A percentile compares a stretch with the other conserved stretches of the same genome.
Evolutionary conservation across 495 filamentous ascomycete genomes (phyloP).

Genomic region (Tuber calosporum): DNA sequence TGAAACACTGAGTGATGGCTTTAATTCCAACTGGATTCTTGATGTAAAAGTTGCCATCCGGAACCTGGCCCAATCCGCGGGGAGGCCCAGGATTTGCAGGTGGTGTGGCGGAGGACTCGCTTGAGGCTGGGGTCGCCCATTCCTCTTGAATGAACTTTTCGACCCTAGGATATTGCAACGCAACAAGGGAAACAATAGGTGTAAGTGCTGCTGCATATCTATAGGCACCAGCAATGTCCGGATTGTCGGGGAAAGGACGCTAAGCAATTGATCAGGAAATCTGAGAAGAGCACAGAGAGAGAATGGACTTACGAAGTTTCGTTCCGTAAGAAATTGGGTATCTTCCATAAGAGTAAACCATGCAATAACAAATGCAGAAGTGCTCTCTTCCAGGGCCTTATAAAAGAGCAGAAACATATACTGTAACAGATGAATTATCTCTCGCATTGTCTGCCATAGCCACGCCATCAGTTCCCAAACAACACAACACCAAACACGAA

Average conservation of each 20-base stretch:
- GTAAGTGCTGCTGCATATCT: slow-evolving; percentile 59
- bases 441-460: slow-evolving; percentile 33
- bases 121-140: slow-evolving; percentile 38
- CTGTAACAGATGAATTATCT: slow-evolving; percentile 40
- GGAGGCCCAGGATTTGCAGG: slow-evolving; percentile 30
- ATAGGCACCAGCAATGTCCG: slow-evolving; percentile 51
- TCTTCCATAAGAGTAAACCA: slow-evolving; percentile 69
- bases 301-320: slow-evolving; percentile 20
- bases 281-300: not conserved
- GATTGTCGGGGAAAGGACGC: slow-evolving; percentile 41
- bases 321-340: slow-evolving; percentile 28
- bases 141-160: slow-evolving; percentile 43
- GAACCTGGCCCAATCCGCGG: slow-evolving; percentile 11
- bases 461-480: slow-evolving; percentile 6
- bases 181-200: slow-evolving; percentile 63
- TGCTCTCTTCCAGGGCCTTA: slow-evolving; percentile 50
- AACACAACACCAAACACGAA: not conserved
- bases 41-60: slow-evolving; percentile 35
- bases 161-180: slow-evolving; percentile 58
- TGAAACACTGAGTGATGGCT: slow-evolving; percentile 33
- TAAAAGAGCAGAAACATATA: slow-evolving; percentile 61
- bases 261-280: slow-evolving; percentile 22
- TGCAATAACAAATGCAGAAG: slow-evolving; percentile 53
- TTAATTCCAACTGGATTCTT: slow-evolving; percentile 32
- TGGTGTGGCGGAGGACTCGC: slow-evolving; percentile 34